These are phyloP conservation scores for Rosa hybrid DNA, from an alignment of 331 rosid species.

Conservation along the genomic window DNA sequence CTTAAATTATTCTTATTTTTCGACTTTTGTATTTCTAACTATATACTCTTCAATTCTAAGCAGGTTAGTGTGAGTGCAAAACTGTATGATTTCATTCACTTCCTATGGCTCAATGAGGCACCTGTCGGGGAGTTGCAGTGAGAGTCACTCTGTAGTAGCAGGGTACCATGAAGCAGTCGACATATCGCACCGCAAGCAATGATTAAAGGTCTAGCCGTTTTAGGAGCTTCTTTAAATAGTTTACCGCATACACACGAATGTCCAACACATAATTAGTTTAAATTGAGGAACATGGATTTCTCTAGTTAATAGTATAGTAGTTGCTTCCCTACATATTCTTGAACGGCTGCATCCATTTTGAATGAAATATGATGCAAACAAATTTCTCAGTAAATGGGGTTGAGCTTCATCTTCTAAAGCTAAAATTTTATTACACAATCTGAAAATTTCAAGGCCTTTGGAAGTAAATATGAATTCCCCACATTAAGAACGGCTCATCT, in stretches of 20 bases:
- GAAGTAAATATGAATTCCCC: too few relatives aligned
- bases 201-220: slow-evolving; percentile 18
- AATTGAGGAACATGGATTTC: not conserved
- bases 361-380: not conserved
- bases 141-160: slow-evolving; percentile 28
- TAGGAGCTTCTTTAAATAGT: slow-evolving; percentile 13
- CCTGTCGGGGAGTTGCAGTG: slow-evolving; percentile 98
- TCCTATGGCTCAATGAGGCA: slow-evolving; percentile 98
- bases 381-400: not conserved
- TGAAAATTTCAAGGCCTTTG: not conserved
- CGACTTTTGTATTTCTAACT: not conserved
- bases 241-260: slow-evolving; percentile 4
- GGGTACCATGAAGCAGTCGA: slow-evolving; percentile 12
- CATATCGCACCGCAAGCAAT: not conserved
- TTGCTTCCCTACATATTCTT: not conserved
- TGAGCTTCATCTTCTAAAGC: not conserved
- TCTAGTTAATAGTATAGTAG: slow-evolving; percentile 5
- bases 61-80: slow-evolving; percentile 95
- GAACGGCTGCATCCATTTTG: not conserved
- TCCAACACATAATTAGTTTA: not conserved
- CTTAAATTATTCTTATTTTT: not conserved
- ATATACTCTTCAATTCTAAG: not conserved
- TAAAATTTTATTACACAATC: not conserved
- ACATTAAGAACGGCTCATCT: not conserved
- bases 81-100: slow-evolving; percentile 92